Evolutionary conservation across 2,329 filamentous ascomycete species (phyloP).

Genomic region (Pseudopyricularia javanii): DNA sequence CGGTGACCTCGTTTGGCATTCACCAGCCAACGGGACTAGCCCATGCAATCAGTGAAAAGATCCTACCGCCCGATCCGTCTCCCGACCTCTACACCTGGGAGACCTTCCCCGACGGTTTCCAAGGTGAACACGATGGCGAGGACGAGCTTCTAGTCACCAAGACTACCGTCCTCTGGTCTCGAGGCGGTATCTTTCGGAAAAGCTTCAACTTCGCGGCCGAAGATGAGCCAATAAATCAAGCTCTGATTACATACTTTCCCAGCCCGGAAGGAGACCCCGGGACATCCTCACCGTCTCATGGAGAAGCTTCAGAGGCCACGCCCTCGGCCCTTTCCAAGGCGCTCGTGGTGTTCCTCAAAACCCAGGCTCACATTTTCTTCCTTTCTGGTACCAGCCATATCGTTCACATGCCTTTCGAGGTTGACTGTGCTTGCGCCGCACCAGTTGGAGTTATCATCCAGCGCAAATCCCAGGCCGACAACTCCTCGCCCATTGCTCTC

Average conservation of each 20-base stretch:
- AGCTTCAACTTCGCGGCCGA: conserved; percentile 79
- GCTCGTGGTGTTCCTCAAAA: conserved; percentile 81
- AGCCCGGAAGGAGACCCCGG: conserved; percentile 10
- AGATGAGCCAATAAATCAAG: conserved; percentile 76
- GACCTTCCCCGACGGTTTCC: conserved; percentile 30
- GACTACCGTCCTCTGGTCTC: conserved; percentile 75
- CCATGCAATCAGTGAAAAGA: conserved; percentile 70
- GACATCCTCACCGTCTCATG: conserved; percentile 2
- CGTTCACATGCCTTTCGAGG: conserved; percentile 87
- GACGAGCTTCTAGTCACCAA: conserved; percentile 73
- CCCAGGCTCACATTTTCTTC: conserved; percentile 88
- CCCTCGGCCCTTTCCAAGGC: conserved; percentile 42
- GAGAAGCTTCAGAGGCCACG: conserved; percentile 3
- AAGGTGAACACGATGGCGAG: conserved; percentile 30
- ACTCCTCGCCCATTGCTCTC: conserved; percentile 35
- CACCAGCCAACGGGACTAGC: conserved; percentile 77
- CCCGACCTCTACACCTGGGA: conserved; percentile 66
- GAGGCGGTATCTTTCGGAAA: conserved; percentile 73
- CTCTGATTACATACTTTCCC: conserved; percentile 73
- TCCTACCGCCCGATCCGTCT: conserved; percentile 57
- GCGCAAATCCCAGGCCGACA: conserved; percentile 51
- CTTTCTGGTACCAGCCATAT: conserved; percentile 79
- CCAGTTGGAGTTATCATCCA: conserved; percentile 79
- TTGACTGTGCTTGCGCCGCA: conserved; percentile 74
- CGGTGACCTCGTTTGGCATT: conserved; percentile 79